phyloP scores from a whole-genome alignment of 2,329 filamentous ascomycete species.

The Aquanectria penicillioides region DNA sequence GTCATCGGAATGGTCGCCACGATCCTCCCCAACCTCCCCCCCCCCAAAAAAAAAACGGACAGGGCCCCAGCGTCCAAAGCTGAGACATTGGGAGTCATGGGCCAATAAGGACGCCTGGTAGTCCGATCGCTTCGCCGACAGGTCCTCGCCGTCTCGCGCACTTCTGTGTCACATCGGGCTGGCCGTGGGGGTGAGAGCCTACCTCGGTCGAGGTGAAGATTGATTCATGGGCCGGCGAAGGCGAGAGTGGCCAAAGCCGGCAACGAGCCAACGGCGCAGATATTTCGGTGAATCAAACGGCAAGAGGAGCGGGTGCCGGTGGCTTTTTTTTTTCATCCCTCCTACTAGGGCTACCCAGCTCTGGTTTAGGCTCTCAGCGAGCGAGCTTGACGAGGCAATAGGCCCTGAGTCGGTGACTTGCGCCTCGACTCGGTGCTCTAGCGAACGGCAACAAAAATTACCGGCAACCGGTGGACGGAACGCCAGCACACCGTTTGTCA shows the following conservation, averaged over 20 bases:
- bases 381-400: conserved; percentile 3
- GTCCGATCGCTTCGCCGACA: conserved; percentile 25
- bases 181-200: conserved; percentile 36
- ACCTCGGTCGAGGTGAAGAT: conserved; percentile 29
- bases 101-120: conserved; percentile 27
- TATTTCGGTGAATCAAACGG: conserved; percentile 37
- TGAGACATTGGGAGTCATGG: conserved; percentile 28
- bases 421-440: conserved; percentile 7
- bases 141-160: conserved; percentile 13
- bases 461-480: conserved; percentile 16
- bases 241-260: conserved; percentile 28
- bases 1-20: conserved; percentile 36
- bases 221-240: conserved; percentile 27
- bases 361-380: conserved; percentile 3
- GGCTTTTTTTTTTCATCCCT: neutral
- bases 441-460: neutral
- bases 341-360: neutral
- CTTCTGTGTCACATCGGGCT: conserved; percentile 35
- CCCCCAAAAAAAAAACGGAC: conserved; percentile 22
- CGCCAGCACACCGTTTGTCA: no score
- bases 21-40: conserved; percentile 32
- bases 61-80: conserved; percentile 19
- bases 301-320: conserved; percentile 23
- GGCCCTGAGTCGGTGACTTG: conserved; percentile 15
- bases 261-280: conserved; percentile 21